Percentiles rank a stretch among this genome's conserved stretches.
Conservation (phyloP, 805 yeast genomes). For the Ogataea polymorpha region DNA sequence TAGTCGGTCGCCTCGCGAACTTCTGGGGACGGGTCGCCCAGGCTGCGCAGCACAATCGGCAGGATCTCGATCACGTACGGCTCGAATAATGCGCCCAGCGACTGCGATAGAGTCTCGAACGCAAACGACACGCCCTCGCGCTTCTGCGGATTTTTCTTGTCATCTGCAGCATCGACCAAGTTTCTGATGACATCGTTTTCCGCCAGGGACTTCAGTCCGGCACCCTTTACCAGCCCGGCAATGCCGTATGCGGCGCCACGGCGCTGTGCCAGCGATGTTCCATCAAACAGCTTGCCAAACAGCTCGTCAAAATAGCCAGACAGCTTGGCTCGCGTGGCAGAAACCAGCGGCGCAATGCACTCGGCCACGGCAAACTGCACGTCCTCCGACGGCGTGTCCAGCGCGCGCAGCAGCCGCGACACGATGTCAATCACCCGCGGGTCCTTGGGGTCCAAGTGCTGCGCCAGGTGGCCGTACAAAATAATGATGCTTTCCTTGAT, state of each 20-base stretch:
- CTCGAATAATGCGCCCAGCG: slow-evolving; percentile 77
- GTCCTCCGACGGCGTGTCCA: slow-evolving; percentile 84
- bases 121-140: slow-evolving; percentile 89
- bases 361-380: slow-evolving; percentile 87
- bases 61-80: slow-evolving; percentile 90
- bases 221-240: slow-evolving; percentile 89
- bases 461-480: slow-evolving; percentile 86
- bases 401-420: slow-evolving; percentile 65
- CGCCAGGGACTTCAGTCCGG: slow-evolving; percentile 74
- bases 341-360: slow-evolving; percentile 81
- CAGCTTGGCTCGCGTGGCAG: slow-evolving; percentile 48
- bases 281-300: slow-evolving; percentile 57
- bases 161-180: slow-evolving; percentile 81
- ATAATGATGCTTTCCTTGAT: slow-evolving; percentile 80
- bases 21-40: slow-evolving; percentile 82
- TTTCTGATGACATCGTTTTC: slow-evolving; percentile 74
- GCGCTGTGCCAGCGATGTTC: slow-evolving; percentile 49
- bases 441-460: slow-evolving; percentile 70
- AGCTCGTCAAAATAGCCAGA: slow-evolving; percentile 54
- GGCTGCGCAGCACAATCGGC: slow-evolving; percentile 72
- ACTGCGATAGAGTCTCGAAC: slow-evolving; percentile 77
- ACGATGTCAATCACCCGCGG: slow-evolving; percentile 62
- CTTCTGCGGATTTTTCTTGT: slow-evolving; percentile 65
- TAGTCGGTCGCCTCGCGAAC: slow-evolving; percentile 87
- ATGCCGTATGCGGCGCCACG: slow-evolving; percentile 96